phyloP scores from a whole-genome alignment of 2,329 filamentous ascomycete species.

The Tolypocladium guangdongense region DNA sequence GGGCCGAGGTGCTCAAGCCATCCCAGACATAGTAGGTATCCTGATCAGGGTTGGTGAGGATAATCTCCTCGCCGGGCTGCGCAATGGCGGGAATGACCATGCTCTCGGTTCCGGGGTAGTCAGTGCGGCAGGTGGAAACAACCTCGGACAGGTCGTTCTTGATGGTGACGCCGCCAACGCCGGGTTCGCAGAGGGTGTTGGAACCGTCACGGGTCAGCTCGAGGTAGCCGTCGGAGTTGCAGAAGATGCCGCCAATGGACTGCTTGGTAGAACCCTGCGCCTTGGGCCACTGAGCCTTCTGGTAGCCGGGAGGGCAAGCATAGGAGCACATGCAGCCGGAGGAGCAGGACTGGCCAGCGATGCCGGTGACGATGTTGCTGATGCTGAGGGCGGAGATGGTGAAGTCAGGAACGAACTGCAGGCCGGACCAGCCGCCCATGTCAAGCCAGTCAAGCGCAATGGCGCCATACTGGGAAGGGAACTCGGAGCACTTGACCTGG shows the following conservation, averaged over 20 bases:
- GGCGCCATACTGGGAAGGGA: conserved; percentile 76
- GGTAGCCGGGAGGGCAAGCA: conserved; percentile 79
- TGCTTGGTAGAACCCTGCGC: conserved; percentile 69
- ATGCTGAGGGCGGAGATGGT: conserved; percentile 41
- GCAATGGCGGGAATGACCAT: conserved; percentile 72
- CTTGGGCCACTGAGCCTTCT: conserved; percentile 82
- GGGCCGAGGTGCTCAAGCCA: conserved; percentile 66
- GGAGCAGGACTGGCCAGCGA: conserved; percentile 49
- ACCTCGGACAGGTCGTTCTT: conserved; percentile 59
- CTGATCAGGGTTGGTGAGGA: conserved; percentile 67
- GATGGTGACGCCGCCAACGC: conserved; percentile 59
- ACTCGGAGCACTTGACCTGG: conserved; percentile 55
- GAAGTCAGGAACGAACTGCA: conserved; percentile 54
- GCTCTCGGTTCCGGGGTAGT: conserved; percentile 86
- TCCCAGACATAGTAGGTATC: conserved; percentile 68
- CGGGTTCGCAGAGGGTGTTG: conserved; percentile 63
- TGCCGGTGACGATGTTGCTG: conserved; percentile 52
- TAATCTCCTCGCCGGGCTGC: conserved; percentile 43
- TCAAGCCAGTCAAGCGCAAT: conserved; percentile 57
- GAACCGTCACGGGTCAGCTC: conserved; percentile 60
- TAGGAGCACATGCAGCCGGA: conserved; percentile 76
- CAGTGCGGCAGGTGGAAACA: conserved; percentile 80
- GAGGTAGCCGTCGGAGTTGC: conserved; percentile 61
- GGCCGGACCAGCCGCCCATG: conserved; percentile 66
- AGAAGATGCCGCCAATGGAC: conserved; percentile 81